These are phyloP conservation scores for Dioscorea zingiberensis DNA, from an alignment of 106 monocot species.

Conservation along the genomic window DNA sequence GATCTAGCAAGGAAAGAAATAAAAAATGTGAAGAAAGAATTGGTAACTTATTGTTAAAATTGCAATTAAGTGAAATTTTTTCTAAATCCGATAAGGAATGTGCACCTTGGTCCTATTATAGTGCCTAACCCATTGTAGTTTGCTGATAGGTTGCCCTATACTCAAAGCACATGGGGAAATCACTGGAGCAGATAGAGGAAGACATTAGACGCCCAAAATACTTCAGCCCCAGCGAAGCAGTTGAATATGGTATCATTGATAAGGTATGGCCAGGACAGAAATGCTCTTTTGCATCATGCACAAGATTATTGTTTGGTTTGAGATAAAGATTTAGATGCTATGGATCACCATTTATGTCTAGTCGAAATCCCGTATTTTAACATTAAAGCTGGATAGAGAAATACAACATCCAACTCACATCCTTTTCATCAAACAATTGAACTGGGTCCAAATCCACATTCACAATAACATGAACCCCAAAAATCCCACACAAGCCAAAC, in stretches of 20 bases:
- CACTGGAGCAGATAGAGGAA: conserved; percentile 77
- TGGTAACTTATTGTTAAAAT: conserved; percentile 41
- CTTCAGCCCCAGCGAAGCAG: conserved; percentile 92
- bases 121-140: not conserved
- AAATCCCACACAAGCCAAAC: no score
- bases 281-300: not conserved
- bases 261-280: conserved; percentile 37
- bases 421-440: no score
- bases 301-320: not conserved
- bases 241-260: conserved; percentile 96
- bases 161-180: conserved; percentile 70
- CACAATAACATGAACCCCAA: no score
- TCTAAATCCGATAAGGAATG: not conserved
- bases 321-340: not conserved
- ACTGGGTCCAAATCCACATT: no score
- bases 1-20: conserved; percentile 90
- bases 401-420: no score
- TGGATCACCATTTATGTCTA: no score
- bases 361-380: no score
- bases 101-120: no score
- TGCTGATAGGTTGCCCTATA: conserved; percentile 66
- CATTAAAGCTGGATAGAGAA: no score
- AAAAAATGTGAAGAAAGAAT: conserved; percentile 70
- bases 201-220: conserved; percentile 95
- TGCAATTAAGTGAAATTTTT: not conserved